phyloP scores from a whole-genome alignment of 2,329 filamentous ascomycete genomes.

The Bimuria novae-zelandiae region DNA sequence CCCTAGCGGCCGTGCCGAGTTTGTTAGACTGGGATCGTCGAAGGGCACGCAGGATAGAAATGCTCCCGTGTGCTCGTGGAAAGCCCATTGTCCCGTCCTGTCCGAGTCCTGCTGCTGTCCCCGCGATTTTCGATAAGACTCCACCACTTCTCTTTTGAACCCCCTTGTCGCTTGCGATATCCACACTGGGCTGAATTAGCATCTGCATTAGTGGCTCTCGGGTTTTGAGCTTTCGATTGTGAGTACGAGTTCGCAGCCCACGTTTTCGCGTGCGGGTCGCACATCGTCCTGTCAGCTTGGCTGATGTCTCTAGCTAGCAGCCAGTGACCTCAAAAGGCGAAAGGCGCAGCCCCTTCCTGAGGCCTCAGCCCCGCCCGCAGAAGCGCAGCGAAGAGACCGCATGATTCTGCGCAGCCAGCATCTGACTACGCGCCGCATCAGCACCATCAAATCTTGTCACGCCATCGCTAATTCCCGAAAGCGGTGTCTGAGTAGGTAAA shows the following conservation, averaged over 20 bases:
- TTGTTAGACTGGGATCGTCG: background rate
- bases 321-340: slow-evolving; percentile 1
- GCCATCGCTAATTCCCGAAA: slow-evolving; percentile 28
- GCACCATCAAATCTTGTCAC: slow-evolving; percentile 28
- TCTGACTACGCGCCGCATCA: slow-evolving; percentile 21
- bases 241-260: slow-evolving; percentile 1
- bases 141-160: background rate
- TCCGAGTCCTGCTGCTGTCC: background rate
- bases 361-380: slow-evolving; percentile 1
- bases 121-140: background rate
- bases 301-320: slow-evolving; percentile 5
- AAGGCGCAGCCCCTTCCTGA: slow-evolving; percentile 2
- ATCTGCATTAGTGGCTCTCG: background rate
- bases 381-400: background rate
- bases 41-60: background rate
- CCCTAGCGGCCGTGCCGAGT: slow-evolving; percentile 3
- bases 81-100: background rate
- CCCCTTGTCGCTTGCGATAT: background rate
- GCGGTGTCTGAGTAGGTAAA: slow-evolving; percentile 24
- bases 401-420: background rate
- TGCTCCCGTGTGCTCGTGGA: slow-evolving; percentile 1
- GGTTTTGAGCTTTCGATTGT: background rate
- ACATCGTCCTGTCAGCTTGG: background rate
- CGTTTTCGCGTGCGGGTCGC: slow-evolving; percentile 2
- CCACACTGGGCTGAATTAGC: background rate